Evolutionary conservation across 1,139 yeast genomes (phyloP), one percentile per base, ranked within the genome.

Genomic region (Debaryomycetaceae sp.): DNA sequence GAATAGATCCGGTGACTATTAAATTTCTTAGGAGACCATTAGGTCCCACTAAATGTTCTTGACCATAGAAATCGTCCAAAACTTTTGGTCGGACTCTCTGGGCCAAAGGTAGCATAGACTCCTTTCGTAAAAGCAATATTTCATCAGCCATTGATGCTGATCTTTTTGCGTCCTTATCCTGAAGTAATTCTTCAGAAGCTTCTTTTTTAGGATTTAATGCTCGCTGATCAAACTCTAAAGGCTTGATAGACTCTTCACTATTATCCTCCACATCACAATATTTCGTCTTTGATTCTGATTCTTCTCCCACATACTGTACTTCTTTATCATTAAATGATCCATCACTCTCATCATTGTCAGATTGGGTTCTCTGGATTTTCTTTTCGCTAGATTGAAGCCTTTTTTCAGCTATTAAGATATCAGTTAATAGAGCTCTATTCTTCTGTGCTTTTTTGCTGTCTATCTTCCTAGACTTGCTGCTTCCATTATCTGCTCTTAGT

Each of bases 31-130:
- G 61, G 0, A 88, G 63, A 0, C 97, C 98, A 15, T 75, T 67
- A 6, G 74, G 70, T 0, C 95, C 95, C 1, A 92, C 78, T 13
- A 92, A 63, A 58, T 87, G 91, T 39, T 79, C 78, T 59, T 92
- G 98, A 0, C 99, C 99, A 37, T 83, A 78, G 52, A 85, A 92
- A 18, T 88, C 96, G 18, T 79, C 81, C 16, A 92, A 61, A 0
- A 75, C 65, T 32, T 69, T 70, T 0, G 99, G 99, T 14, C 98
- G 71, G 18, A 89, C 73, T 41, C 87, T 73, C 55, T 92, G 98
- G 5, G 97, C 94, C 15, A 92, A 63, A 0, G 98, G 98, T n/a
- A 78, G 53, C 33, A 68, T 67, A 0, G 78, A 60, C 19, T 77
- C 78, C 36, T 74, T 63, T 45, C 63, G 70, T 24, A 83, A 53